A percentile compares a stretch with the other conserved stretches of the same genome.
Evolutionary conservation across 2,329 filamentous ascomycete genomes (phyloP).

Genomic region (Karstenula rhodostoma): DNA sequence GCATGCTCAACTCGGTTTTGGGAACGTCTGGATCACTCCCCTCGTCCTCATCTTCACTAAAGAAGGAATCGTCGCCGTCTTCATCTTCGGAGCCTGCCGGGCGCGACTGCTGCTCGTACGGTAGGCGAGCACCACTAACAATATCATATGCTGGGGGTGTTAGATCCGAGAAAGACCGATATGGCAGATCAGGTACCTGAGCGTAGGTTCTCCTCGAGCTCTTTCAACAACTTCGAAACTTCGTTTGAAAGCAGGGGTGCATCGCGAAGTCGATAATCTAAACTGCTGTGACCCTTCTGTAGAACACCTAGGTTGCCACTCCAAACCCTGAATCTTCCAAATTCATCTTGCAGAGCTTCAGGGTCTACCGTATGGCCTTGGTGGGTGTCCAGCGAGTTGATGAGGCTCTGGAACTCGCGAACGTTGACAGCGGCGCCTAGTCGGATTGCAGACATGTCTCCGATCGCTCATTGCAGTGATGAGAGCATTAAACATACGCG

Average conservation of each 20-base stretch:
- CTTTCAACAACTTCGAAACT: conserved; percentile 43
- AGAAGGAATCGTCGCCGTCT: conserved; percentile 37
- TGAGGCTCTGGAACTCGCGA: conserved; percentile 39
- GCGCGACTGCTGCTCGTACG: conserved; percentile 42
- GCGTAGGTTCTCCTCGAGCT: conserved; percentile 43
- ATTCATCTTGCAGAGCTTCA: conserved; percentile 46
- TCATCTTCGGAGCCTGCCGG: conserved; percentile 15
- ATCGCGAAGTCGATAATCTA: conserved; percentile 49
- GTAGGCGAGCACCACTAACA: conserved; percentile 38
- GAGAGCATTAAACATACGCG: background rate
- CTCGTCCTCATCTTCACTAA: conserved; percentile 39
- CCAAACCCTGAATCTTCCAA: conserved; percentile 49
- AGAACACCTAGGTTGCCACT: conserved; percentile 46
- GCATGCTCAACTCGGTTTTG: conserved; percentile 44
- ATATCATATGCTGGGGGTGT: conserved; percentile 31
- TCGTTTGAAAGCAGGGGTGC: conserved; percentile 45
- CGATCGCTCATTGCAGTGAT: conserved; percentile 7
- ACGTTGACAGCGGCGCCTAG: conserved; percentile 40
- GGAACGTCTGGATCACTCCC: conserved; percentile 29
- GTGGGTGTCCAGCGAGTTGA: conserved; percentile 26
- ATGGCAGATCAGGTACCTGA: conserved; percentile 19
- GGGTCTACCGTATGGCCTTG: conserved; percentile 32
- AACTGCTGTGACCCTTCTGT: conserved; percentile 47
- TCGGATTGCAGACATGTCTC: conserved; percentile 34
- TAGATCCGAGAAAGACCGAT: background rate